Base-by-base conservation (phyloP, 208 protist genomes). In the Trypanosoma cruzi region DNA sequence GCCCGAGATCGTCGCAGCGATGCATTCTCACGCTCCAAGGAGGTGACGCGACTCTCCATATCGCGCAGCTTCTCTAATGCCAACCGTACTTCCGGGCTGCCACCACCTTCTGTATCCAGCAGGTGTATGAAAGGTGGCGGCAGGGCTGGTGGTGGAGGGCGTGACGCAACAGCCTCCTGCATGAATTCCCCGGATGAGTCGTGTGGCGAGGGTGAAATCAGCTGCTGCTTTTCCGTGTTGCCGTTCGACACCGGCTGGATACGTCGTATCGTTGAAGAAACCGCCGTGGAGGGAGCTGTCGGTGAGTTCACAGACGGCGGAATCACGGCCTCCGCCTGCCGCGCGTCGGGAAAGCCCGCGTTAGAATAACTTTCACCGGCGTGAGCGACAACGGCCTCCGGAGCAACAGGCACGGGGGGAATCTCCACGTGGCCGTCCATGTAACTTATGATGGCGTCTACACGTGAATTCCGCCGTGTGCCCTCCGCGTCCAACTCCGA, bases 231-330 rank as follows among this genome's bases (percentile, higher is more conserved):
- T 13, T n/a, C 56, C 7, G 56, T 8, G 6, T n/a, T 31, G 28
- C 2, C 18, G 1, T 20, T 8, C 26, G 11, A 2, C 28, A 53
- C 40, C 13, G n/a, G 13, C 34, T 24, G 59, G 10, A 64, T 64
- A 11, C 32, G 40, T 13, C 59, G 59, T 49, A 64, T 64, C 34
- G 59, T 64, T 50, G 59, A 53, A 16, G 29, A n/a, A n/a, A n/a
- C 4, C 40, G 40, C 40, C 40, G 40, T 44, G 8, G 1, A 44
- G 1, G 40, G 40, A 16, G 40, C 40, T 14, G 13, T 7, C 40
- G 3, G 40, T 44, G 40, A 44, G 13, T 4, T 7, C 3, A 44
- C 40, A 40, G 36, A 10, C 36, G 36, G 10, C 36, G 10, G 36
- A 40, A 40, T 40, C 6, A 7, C 29, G 22, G 22, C 24, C 26